A percentile compares a stretch with the other conserved stretches of the same genome.
These are phyloP conservation scores for Acanthamoeba sp. DNA, from an alignment of 208 protist genomes.

Conservation along the genomic window DNA sequence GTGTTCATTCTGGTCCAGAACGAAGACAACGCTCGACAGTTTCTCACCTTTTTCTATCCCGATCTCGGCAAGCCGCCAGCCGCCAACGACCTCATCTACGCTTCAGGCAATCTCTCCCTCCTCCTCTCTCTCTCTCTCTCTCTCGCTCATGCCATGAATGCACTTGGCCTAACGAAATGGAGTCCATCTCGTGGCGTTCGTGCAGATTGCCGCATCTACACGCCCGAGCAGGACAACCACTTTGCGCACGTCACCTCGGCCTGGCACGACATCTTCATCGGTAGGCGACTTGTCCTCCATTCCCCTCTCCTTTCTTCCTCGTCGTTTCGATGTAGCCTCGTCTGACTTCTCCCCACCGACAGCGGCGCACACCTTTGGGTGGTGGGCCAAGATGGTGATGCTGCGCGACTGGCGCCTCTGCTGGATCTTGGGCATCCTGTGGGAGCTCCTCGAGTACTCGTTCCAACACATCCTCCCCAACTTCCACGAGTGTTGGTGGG, in stretches of 20 bases:
- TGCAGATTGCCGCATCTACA: constrained; percentile 61
- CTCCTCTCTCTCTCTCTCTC: too few species aligned
- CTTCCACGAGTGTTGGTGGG: constrained; percentile 87
- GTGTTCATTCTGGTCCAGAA: constrained; percentile 95
- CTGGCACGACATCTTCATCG: constrained; percentile 56
- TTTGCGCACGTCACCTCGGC: constrained; percentile 14
- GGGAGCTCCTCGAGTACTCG: constrained; percentile 96
- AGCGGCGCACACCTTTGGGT: constrained; percentile 95
- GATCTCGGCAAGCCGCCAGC: constrained; percentile 88
- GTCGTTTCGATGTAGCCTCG: constrained; percentile 67
- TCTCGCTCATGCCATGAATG: too few species aligned
- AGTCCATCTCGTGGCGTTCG: too few species aligned
- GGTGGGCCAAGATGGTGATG: constrained; percentile 95
- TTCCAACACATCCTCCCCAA: constrained; percentile 97
- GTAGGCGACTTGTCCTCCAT: background rate
- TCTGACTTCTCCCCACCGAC: constrained; percentile 95
- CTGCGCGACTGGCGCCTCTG: constrained; percentile 94
- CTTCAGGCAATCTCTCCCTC: constrained; percentile 90
- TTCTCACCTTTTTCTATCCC: constrained; percentile 91
- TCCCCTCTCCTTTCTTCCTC: background rate
- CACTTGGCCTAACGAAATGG: too few species aligned
- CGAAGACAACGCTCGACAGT: constrained; percentile 81
- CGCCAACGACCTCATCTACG: constrained; percentile 93
- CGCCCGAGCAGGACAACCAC: constrained; percentile 45
- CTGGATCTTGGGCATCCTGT: constrained; percentile 93